Conservation (phyloP, 768 basidiomycete species). For the Suillus spraguei region DNA sequence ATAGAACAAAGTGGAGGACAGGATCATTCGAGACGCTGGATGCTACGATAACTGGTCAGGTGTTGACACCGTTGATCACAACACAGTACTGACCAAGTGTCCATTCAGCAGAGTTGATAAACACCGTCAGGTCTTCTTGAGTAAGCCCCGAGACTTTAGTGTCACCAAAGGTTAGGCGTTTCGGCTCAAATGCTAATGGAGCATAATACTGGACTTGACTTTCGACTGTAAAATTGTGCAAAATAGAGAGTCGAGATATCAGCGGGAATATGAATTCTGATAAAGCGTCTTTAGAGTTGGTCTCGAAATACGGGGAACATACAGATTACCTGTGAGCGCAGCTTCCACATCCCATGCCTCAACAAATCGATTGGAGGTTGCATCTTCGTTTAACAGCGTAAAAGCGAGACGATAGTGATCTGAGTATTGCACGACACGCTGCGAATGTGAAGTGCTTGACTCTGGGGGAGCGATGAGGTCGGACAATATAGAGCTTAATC, state of each 20-base stretch:
- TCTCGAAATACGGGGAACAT: conserved; percentile 21
- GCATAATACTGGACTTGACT: conserved; percentile 94
- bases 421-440: conserved; percentile 72
- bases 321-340: conserved; percentile 62
- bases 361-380: conserved; percentile 60
- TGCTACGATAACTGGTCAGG: conserved; percentile 47
- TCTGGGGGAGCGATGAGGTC: conserved; percentile 42
- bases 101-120: conserved; percentile 97
- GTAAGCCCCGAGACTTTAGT: conserved; percentile 57
- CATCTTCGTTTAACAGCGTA: conserved; percentile 90
- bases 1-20: conserved; percentile 90
- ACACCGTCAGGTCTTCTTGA: conserved; percentile 86
- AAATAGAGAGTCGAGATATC: conserved; percentile 52
- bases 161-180: conserved; percentile 32
- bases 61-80: background rate
- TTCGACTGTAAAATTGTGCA: conserved; percentile 94
- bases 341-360: conserved; percentile 72
- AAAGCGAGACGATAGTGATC: conserved; percentile 87
- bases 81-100: conserved; percentile 65
- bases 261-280: conserved; percentile 74
- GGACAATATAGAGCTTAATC: conserved; percentile 41
- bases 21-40: conserved; percentile 93
- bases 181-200: conserved; percentile 81
- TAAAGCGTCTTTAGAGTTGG: conserved; percentile 17
- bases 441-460: conserved; percentile 50